Evolutionary conservation across 1,284 basidiomycete species (phyloP).

Genomic region (Schizopora paradoxa): DNA sequence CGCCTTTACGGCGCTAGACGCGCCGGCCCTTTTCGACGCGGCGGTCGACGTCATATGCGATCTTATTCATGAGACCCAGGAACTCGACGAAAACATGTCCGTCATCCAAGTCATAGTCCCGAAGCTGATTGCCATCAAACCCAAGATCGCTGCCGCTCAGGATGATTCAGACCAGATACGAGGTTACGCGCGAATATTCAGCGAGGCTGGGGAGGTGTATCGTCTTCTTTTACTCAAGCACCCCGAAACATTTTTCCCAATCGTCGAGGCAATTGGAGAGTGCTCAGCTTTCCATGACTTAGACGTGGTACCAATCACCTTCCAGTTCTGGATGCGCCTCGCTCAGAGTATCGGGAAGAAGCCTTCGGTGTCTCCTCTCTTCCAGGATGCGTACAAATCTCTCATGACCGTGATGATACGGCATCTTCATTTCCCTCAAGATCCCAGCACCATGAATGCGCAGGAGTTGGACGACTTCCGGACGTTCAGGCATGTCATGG

Average conservation of each 20-base stretch:
- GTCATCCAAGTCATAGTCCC: conserved; percentile 88
- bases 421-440: conserved; percentile 90
- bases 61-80: conserved; percentile 97
- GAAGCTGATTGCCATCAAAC: conserved; percentile 68
- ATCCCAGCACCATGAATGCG: conserved; percentile 57
- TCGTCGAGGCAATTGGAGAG: conserved; percentile 92
- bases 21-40: conserved; percentile 86
- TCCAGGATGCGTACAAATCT: conserved; percentile 77
- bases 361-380: conserved; percentile 60
- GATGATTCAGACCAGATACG: conserved; percentile 88
- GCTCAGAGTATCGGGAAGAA: conserved; percentile 78
- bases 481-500: conserved; percentile 95
- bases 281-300: conserved; percentile 93
- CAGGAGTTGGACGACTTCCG: conserved; percentile 95
- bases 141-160: conserved; percentile 50
- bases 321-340: conserved; percentile 97
- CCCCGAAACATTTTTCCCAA: conserved; percentile 84
- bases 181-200: conserved; percentile 88
- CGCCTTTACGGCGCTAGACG: conserved; percentile 79
- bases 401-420: conserved; percentile 86
- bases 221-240: conserved; percentile 86
- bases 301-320: conserved; percentile 97
- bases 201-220: conserved; percentile 96
- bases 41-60: conserved; percentile 93
- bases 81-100: conserved; percentile 90